phyloP scores from a whole-genome alignment of 805 yeast genomes.

The Metschnikowia continentalis region DNA sequence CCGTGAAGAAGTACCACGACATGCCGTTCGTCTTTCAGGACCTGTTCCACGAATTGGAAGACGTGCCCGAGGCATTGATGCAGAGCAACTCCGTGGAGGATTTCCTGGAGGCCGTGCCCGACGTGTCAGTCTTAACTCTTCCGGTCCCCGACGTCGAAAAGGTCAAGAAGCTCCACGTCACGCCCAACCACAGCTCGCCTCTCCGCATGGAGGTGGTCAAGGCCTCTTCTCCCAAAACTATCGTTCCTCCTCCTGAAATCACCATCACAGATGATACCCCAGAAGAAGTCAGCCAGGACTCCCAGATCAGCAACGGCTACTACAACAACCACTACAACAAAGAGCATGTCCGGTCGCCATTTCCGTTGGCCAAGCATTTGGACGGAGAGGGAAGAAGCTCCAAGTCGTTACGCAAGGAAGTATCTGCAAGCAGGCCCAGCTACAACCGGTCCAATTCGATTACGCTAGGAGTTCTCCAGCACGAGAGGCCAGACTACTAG shows the following conservation, averaged over 20 bases:
- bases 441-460: slow-evolving; percentile 38
- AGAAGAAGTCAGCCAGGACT: slow-evolving; percentile 6
- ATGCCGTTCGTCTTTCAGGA: slow-evolving; percentile 32
- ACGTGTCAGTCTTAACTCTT: neutral
- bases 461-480: slow-evolving; percentile 37
- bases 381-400: slow-evolving; percentile 26
- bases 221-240: neutral
- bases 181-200: slow-evolving; percentile 15
- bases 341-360: slow-evolving; percentile 40
- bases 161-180: slow-evolving; percentile 5
- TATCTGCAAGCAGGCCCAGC: slow-evolving; percentile 19
- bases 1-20: slow-evolving; percentile 14
- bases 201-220: slow-evolving; percentile 14
- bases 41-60: slow-evolving; percentile 34
- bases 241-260: slow-evolving; percentile 9
- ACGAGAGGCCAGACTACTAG: slow-evolving; percentile 11
- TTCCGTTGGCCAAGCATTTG: slow-evolving; percentile 38
- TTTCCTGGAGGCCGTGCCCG: slow-evolving; percentile 1
- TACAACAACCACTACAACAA: slow-evolving; percentile 47
- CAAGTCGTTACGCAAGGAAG: neutral
- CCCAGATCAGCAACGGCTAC: slow-evolving; percentile 11
- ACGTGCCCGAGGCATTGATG: slow-evolving; percentile 39
- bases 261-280: slow-evolving; percentile 1
- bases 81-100: slow-evolving; percentile 5
- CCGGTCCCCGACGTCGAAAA: neutral